A percentile compares a stretch with the other conserved stretches of the same genome.
Evolutionary conservation across 495 filamentous ascomycete species (phyloP).

Genomic region (Astrothelium macrocarpum): DNA sequence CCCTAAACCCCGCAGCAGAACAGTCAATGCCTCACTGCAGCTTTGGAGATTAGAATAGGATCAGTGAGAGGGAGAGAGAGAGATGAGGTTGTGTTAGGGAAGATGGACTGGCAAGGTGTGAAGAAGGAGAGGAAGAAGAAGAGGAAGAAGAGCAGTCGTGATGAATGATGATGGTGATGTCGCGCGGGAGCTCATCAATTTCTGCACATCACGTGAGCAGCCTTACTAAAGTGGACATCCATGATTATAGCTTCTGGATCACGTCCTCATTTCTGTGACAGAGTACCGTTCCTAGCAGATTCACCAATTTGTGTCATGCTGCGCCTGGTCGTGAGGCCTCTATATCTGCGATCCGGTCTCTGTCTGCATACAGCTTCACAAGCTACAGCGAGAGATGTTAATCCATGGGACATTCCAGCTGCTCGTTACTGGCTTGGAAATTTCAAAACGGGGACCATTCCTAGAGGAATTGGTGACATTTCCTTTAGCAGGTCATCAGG

Average conservation of each 20-base stretch:
- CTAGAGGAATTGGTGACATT: conserved; percentile 53
- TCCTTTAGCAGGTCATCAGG: conserved; percentile 81
- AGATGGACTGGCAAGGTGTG: background rate
- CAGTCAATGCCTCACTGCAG: too few relatives aligned
- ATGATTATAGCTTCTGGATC: too few relatives aligned
- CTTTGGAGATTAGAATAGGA: too few relatives aligned
- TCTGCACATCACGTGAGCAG: background rate
- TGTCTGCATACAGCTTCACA: background rate
- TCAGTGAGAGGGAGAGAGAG: too few relatives aligned
- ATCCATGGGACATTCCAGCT: conserved; percentile 51
- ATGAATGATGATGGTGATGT: background rate
- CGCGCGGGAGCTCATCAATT: background rate
- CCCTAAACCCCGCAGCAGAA: too few relatives aligned
- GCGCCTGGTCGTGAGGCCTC: too few relatives aligned
- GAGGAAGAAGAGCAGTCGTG: background rate
- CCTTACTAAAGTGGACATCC: too few relatives aligned
- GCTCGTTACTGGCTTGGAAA: conserved; percentile 67
- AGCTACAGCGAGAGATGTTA: conserved; percentile 7
- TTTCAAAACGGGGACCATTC: conserved; percentile 55
- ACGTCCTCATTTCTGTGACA: too few relatives aligned
- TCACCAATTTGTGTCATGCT: too few relatives aligned
- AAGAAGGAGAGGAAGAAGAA: background rate
- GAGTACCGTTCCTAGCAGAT: too few relatives aligned
- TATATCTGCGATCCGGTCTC: too few relatives aligned
- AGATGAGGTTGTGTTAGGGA: too few relatives aligned